A percentile compares a stretch with the other conserved stretches of the same genome.
phyloP scores from a whole-genome alignment of 164 flowering plant genomes.

The Liquidambar formosana region DNA sequence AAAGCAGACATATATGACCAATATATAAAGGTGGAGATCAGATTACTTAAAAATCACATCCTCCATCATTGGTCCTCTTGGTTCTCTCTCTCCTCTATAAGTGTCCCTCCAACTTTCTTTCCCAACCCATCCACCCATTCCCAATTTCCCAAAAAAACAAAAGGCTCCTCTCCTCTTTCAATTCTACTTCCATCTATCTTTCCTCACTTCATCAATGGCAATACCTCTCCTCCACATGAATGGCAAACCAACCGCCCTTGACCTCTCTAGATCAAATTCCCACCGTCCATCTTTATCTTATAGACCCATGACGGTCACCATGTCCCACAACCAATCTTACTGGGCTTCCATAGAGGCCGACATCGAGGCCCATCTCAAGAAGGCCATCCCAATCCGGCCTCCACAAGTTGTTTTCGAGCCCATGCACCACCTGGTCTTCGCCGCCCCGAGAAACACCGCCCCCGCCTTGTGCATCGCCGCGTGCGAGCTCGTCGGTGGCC shows the following conservation, averaged over 20 bases:
- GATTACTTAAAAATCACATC: no score
- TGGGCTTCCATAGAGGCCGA: conserved; percentile 47
- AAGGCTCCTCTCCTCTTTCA: conserved; percentile 40
- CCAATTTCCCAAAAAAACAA: no score
- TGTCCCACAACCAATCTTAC: conserved; percentile 28
- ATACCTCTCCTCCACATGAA: background rate
- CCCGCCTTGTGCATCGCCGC: conserved; percentile 64
- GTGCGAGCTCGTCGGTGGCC: conserved; percentile 67
- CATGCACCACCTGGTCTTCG: conserved; percentile 53
- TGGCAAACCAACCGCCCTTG: background rate
- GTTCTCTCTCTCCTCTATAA: no score
- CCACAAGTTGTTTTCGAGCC: conserved; percentile 57
- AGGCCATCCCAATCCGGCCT: conserved; percentile 31
- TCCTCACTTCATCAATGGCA: conserved; percentile 8
- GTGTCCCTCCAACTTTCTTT: no score
- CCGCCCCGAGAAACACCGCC: conserved; percentile 52
- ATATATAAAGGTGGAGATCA: no score
- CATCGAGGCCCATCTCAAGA: conserved; percentile 44
- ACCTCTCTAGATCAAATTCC: conserved; percentile 9
- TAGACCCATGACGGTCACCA: conserved; percentile 11
- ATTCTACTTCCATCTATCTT: conserved; percentile 6
- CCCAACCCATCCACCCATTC: no score
- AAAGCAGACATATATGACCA: no score
- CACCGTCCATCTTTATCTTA: conserved; percentile 8
- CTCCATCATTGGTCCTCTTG: no score